phyloP scores from a whole-genome alignment of 306 rosid species.

The Crotalaria pallida region DNA sequence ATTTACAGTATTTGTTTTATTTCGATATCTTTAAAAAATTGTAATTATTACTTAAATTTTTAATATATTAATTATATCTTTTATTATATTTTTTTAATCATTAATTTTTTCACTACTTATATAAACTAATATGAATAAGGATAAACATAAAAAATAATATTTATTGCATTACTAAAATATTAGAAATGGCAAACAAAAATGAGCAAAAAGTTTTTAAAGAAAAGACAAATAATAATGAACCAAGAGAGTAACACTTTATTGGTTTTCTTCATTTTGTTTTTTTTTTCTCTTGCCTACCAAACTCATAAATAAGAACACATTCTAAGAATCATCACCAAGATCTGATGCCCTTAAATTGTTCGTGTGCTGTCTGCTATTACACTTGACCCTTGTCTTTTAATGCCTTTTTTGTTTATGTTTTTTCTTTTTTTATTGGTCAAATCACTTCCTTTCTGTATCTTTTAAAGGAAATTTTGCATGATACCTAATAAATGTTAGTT shows the following conservation, averaged over 20 bases:
- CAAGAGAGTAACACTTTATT: neutral
- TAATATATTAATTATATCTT: too few species aligned
- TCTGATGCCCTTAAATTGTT: constrained; percentile 20
- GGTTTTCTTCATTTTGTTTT: neutral
- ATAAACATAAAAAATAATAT: too few species aligned
- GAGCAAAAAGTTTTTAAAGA: too few species aligned
- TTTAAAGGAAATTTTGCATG: constrained; percentile 19
- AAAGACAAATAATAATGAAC: too few species aligned
- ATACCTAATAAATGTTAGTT: constrained; percentile 12
- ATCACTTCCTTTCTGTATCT: neutral
- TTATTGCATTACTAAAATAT: too few species aligned
- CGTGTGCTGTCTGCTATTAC: neutral
- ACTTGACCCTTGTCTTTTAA: constrained; percentile 25
- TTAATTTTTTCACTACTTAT: too few species aligned
- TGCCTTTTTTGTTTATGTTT: constrained; percentile 3
- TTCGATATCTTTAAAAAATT: too few species aligned
- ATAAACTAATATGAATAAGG: too few species aligned
- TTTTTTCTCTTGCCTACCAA: constrained; percentile 15
- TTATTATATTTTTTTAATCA: too few species aligned
- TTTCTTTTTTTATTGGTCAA: neutral
- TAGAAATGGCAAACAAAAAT: too few species aligned
- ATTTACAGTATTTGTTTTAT: too few species aligned
- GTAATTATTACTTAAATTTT: too few species aligned
- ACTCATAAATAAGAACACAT: constrained; percentile 13
- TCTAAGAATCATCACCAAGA: constrained; percentile 7